Evolutionary conservation across 371 early-diverging fungal species (phyloP).

Genomic region (Mycotypha africana): DNA sequence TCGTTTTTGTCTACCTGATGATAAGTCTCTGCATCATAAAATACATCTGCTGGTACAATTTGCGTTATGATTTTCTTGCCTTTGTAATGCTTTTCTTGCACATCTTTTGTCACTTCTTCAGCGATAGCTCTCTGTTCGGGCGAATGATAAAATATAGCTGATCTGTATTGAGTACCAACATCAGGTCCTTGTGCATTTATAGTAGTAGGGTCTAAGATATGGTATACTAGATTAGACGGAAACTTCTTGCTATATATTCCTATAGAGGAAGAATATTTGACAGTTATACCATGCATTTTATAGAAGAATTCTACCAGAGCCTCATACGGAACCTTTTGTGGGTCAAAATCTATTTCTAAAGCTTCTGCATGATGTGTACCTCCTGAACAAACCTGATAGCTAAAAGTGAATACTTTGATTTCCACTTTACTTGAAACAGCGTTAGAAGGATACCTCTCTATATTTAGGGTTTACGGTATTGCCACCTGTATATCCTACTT

Average conservation of each 20-base stretch:
- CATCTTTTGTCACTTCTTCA: slow-evolving; percentile 53
- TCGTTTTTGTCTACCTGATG: slow-evolving; percentile 70
- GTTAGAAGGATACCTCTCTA: slow-evolving; percentile 58
- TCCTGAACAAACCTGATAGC: slow-evolving; percentile 73
- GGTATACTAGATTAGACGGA: no score
- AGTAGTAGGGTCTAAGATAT: slow-evolving; percentile 29
- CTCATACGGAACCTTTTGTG: slow-evolving; percentile 58
- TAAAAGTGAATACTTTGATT: no score
- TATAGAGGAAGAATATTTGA: slow-evolving; percentile 7
- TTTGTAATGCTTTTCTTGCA: slow-evolving; percentile 53
- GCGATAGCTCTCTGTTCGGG: slow-evolving; percentile 71
- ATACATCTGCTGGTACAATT: slow-evolving; percentile 65
- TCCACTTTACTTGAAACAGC: no score
- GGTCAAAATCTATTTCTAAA: slow-evolving; percentile 72
- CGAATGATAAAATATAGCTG: slow-evolving; percentile 79
- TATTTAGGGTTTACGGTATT: slow-evolving; percentile 49
- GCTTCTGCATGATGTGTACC: slow-evolving; percentile 84
- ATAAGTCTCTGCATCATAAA: slow-evolving; percentile 86
- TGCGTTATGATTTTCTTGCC: slow-evolving; percentile 66
- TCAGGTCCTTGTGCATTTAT: slow-evolving; percentile 33
- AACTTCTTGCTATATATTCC: no score
- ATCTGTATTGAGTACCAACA: slow-evolving; percentile 51
- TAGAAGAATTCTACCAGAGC: slow-evolving; percentile 81
- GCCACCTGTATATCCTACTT: slow-evolving; percentile 88
- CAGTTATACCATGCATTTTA: slow-evolving; percentile 63